Evolutionary conservation across 306 rosid species (phyloP).

Genomic region (Hippophae gyantsensis): DNA sequence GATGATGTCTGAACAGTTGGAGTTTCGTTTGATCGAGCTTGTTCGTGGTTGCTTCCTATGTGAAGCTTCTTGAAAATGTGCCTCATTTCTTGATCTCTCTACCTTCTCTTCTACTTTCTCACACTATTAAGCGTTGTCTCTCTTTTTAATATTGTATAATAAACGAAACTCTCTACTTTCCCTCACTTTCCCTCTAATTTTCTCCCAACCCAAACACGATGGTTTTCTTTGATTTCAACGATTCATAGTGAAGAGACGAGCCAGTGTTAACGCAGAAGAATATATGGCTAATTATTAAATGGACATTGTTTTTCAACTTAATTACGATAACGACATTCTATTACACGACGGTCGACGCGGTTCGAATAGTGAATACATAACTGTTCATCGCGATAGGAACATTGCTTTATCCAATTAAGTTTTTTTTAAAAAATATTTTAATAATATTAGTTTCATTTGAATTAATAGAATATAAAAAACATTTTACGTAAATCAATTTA

Average conservation of each 20-base stretch:
- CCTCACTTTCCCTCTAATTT: constrained; percentile 8
- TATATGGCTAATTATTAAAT: constrained; percentile 9
- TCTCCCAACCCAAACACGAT: not conserved
- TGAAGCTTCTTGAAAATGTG: constrained; percentile 99
- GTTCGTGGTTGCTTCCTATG: constrained; percentile 71
- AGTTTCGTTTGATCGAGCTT: constrained; percentile 58
- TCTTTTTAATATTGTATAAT: not conserved
- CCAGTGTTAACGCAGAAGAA: not conserved
- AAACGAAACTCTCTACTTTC: not conserved
- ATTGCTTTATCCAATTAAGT: too few relatives aligned
- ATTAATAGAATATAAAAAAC: too few relatives aligned
- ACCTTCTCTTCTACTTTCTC: not conserved
- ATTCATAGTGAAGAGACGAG: constrained; percentile 7
- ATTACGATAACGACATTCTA: constrained; percentile 29
- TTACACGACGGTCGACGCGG: constrained; percentile 14
- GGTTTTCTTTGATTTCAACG: constrained; percentile 1
- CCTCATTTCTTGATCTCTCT: constrained; percentile 40
- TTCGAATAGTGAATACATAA: not conserved
- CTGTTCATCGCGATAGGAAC: too few relatives aligned
- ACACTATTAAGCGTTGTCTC: too few relatives aligned
- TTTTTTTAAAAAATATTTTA: too few relatives aligned
- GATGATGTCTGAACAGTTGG: constrained; percentile 28
- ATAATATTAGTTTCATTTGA: too few relatives aligned
- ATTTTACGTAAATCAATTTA: too few relatives aligned
- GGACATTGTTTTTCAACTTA: not conserved